phyloP scores from a whole-genome alignment of 768 basidiomycete species.

The Leccinum imitatum region DNA sequence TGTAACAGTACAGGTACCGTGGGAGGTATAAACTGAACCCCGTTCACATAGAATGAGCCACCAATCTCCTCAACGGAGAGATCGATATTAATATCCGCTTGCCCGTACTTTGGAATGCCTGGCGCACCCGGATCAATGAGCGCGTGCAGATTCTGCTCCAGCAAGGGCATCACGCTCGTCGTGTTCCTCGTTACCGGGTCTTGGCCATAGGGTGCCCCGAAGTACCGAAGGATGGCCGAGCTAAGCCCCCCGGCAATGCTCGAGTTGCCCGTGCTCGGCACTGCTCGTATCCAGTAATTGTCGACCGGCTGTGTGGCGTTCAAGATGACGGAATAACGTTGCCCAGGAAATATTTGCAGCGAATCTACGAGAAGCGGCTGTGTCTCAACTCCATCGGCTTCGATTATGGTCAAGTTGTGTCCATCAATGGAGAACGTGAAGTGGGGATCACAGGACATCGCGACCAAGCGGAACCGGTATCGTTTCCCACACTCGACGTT shows the following conservation, averaged over 20 bases:
- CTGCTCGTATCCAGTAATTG: constrained; percentile 57
- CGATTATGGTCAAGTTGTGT: constrained; percentile 40
- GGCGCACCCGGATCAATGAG: not conserved
- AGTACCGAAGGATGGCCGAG: not conserved
- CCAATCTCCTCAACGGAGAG: not conserved
- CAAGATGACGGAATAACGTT: not conserved
- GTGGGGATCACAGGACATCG: constrained; percentile 45
- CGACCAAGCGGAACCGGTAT: constrained; percentile 50
- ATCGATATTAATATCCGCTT: not conserved
- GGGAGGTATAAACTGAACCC: not conserved
- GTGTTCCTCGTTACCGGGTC: not conserved
- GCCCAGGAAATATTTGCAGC: not conserved
- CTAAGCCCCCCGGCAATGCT: not conserved
- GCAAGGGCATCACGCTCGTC: not conserved
- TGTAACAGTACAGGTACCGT: not conserved
- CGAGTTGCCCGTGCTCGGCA: not conserved
- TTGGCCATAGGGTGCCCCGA: not conserved
- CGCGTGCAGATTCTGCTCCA: not conserved
- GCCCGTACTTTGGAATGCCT: not conserved
- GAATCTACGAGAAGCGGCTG: not conserved
- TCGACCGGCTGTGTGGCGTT: constrained; percentile 36
- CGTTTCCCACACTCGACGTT: constrained; percentile 36
- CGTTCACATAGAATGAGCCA: not conserved
- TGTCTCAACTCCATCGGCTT: constrained; percentile 43
- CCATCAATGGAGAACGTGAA: constrained; percentile 47